Evolutionary conservation across 148 eudicot genomes (phyloP).

Genomic region (Silene conica): DNA sequence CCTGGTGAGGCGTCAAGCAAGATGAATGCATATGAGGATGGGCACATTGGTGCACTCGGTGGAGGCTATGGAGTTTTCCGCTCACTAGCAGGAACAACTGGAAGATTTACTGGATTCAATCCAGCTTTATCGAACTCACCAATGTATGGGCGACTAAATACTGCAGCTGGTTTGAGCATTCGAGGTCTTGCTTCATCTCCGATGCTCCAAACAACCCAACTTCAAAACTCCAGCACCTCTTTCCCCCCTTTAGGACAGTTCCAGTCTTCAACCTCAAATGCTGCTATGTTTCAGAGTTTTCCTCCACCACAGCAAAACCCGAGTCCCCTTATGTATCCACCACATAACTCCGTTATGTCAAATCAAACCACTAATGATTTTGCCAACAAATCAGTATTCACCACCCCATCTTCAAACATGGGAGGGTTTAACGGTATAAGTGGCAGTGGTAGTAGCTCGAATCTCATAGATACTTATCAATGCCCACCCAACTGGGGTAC

Average conservation of each 20-base stretch:
- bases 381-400: not conserved
- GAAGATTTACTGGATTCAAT: slow-evolving; percentile 30
- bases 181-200: slow-evolving; percentile 44
- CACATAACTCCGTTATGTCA: slow-evolving; percentile 6
- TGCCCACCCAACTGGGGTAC: slow-evolving; percentile 11
- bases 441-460: not conserved
- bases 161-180: slow-evolving; percentile 43
- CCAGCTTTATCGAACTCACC: slow-evolving; percentile 32
- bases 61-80: slow-evolving; percentile 52
- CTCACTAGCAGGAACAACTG: slow-evolving; percentile 41
- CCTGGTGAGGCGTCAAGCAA: slow-evolving; percentile 40
- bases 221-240: slow-evolving; percentile 32
- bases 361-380: slow-evolving; percentile 6
- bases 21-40: slow-evolving; percentile 41
- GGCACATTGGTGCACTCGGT: slow-evolving; percentile 43
- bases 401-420: slow-evolving; percentile 8
- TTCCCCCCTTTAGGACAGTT: slow-evolving; percentile 30
- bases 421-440: slow-evolving; percentile 2
- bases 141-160: slow-evolving; percentile 47
- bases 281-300: slow-evolving; percentile 32
- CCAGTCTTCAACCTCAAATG: slow-evolving; percentile 25
- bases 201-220: slow-evolving; percentile 39
- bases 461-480: not conserved
- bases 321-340: slow-evolving; percentile 7
- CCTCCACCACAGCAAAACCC: slow-evolving; percentile 21